These are phyloP conservation scores for Pseudomicrostroma phylloplanum DNA, from an alignment of 1,284 basidiomycete species.

Conservation along the genomic window DNA sequence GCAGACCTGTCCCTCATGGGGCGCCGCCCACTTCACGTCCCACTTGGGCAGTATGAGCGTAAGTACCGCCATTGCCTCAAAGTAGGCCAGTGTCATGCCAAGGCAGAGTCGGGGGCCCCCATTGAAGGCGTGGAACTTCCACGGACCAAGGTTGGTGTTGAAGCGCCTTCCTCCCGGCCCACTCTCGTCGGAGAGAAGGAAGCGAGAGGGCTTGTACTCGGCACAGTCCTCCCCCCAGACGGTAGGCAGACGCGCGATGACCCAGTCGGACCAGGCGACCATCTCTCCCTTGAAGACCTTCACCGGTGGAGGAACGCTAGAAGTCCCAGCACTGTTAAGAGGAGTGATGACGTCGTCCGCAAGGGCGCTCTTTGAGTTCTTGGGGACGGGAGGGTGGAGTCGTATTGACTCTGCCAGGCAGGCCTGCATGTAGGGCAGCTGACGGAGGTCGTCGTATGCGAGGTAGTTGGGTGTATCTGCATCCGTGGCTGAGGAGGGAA, in stretches of 20 bases:
- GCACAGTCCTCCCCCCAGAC: slow-evolving; percentile 43
- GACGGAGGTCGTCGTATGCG: slow-evolving; percentile 31
- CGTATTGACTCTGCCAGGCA: slow-evolving; percentile 36
- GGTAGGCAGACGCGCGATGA: slow-evolving; percentile 40
- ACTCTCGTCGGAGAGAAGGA: slow-evolving; percentile 30
- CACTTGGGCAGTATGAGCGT: slow-evolving; percentile 19
- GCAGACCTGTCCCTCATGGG: neutral
- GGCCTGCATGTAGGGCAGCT: slow-evolving; percentile 31
- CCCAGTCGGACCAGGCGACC: slow-evolving; percentile 31
- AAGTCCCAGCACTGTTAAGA: slow-evolving; percentile 23
- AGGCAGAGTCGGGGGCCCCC: slow-evolving; percentile 46
- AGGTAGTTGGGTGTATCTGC: slow-evolving; percentile 9
- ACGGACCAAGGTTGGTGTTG: slow-evolving; percentile 50
- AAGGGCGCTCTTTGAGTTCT: slow-evolving; percentile 30
- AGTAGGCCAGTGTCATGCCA: slow-evolving; percentile 43
- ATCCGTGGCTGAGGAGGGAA: neutral
- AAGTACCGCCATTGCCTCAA: slow-evolving; percentile 29
- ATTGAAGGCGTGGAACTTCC: slow-evolving; percentile 51
- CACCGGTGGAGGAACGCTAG: slow-evolving; percentile 18
- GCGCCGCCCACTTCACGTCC: neutral
- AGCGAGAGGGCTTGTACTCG: slow-evolving; percentile 44
- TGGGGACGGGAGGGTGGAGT: slow-evolving; percentile 40
- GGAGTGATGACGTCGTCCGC: slow-evolving; percentile 37
- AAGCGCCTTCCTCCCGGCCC: slow-evolving; percentile 42
- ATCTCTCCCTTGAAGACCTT: slow-evolving; percentile 27